Percentiles rank a stretch among this genome's conserved stretches.
Evolutionary conservation across 192 early-diverging fungal species (phyloP).

Genomic region (Podila epicladia): DNA sequence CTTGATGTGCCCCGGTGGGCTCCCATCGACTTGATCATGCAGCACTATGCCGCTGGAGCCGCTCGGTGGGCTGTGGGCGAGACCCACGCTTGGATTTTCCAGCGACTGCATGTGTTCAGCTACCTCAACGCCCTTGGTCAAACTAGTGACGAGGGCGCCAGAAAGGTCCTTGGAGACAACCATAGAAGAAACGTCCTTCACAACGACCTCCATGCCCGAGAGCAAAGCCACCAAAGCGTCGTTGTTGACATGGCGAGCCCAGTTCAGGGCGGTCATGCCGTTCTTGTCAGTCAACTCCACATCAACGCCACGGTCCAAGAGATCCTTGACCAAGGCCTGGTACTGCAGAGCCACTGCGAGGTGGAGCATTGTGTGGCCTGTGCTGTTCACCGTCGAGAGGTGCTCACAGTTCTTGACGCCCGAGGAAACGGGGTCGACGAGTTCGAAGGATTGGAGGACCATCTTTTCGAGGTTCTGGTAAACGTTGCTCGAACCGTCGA

Average conservation of each 20-base stretch:
- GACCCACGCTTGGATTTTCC: not conserved
- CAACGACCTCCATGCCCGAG: not conserved
- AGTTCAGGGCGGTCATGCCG: constrained; percentile 59
- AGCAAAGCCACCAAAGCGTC: constrained; percentile 11
- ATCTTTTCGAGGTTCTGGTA: constrained; percentile 33
- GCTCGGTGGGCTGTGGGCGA: not conserved
- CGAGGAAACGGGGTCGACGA: constrained; percentile 18
- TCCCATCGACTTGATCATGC: not conserved
- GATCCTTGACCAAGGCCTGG: constrained; percentile 51
- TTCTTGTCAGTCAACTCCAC: constrained; percentile 64
- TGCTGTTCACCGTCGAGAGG: constrained; percentile 34
- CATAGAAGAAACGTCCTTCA: not conserved
- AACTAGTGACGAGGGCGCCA: not conserved
- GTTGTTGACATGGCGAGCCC: constrained; percentile 15
- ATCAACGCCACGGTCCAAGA: constrained; percentile 57
- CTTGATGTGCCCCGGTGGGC: constrained; percentile 1
- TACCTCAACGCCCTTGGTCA: not conserved
- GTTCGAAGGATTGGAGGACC: constrained; percentile 39
- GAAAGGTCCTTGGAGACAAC: not conserved
- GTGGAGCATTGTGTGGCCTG: constrained; percentile 72
- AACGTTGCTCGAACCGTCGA: not conserved
- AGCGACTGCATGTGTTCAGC: not conserved
- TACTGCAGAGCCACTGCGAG: constrained; percentile 66
- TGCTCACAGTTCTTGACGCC: constrained; percentile 9
- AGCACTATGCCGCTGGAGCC: not conserved